Base-by-base conservation (phyloP, 129 eudicot species). In the Centaurea solstitialis region DNA sequence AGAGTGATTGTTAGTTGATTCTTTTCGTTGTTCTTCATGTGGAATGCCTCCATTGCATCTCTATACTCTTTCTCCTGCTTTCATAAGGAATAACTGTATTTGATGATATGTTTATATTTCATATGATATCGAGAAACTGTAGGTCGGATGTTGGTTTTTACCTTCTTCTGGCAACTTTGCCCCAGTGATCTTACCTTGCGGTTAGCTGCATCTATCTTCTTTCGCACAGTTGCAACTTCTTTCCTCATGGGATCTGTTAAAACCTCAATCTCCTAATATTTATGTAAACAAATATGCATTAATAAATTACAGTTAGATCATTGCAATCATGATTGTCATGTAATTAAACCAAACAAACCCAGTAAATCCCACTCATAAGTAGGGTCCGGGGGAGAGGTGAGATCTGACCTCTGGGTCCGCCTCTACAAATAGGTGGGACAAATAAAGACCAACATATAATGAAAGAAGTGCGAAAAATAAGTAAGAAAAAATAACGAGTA, bases 21-120 rank as follows among this genome's bases (percentile, higher is more conserved):
- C 66, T 84, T 91, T 79, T 91, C 96, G 41, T 78, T 82, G 75
- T 83, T 91, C 85, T 91, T 91, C 30, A 83, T 88, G 18, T 83
- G 81, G 74, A 89, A 85, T 70, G 86, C 91, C 20, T 89, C 93
- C 74, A 85, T 67, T 30, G 87, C 91, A 65, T 91, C 93, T 75
- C 83, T 85, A 79, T 87, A 91, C 79, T 89, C 96, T 83, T 87
- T 91, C 83, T 91, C 96, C 93, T 89, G 90, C 71, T 76, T 68
- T 57, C 67, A 75, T 6, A 35, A 40, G 15, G 47, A 39, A n/a
- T 22, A 71, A 33, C 3, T 7, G 9, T 9, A 67, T 33, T 4
- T 23, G 20, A 15, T 9, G 26, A 21, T 68, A 40, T 17, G 1
- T 40, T 77, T 38, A 18, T 1, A 38, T 38, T 66, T 76, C 28